phyloP scores from a whole-genome alignment of 108 stramenopile species.

The Cyclotella kingstonii region DNA sequence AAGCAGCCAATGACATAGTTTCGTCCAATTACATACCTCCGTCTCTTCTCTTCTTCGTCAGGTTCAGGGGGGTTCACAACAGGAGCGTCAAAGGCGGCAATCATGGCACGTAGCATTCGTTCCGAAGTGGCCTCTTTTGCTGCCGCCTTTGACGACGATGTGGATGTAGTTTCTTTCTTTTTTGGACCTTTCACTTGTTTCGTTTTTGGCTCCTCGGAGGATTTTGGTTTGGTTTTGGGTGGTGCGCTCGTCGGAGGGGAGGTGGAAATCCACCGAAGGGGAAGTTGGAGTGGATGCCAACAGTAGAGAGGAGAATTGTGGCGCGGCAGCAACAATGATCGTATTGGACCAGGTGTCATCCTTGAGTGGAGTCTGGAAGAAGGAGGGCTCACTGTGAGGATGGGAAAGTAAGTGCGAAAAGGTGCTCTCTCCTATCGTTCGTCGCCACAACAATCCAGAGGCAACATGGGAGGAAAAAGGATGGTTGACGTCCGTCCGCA shows the following conservation, averaged over 20 bases:
- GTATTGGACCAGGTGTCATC: too few species aligned
- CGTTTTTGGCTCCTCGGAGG: constrained; percentile 37
- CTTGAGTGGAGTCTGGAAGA: too few species aligned
- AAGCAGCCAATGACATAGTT: constrained; percentile 80
- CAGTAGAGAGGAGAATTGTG: neutral
- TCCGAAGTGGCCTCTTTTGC: constrained; percentile 5
- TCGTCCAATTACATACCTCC: constrained; percentile 58
- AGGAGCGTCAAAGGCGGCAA: constrained; percentile 37
- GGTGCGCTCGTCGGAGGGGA: constrained; percentile 13
- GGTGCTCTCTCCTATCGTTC: too few species aligned
- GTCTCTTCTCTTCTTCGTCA: constrained; percentile 61
- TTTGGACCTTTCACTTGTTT: constrained; percentile 37
- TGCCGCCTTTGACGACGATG: constrained; percentile 9
- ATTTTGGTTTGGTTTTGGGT: constrained; percentile 14
- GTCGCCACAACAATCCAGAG: too few species aligned
- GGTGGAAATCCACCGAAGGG: constrained; percentile 14
- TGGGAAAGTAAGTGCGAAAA: too few species aligned
- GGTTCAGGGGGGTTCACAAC: constrained; percentile 16
- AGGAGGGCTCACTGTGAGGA: too few species aligned
- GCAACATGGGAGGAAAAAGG: too few species aligned
- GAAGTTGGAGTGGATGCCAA: constrained; percentile 2
- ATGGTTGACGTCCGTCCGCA: too few species aligned
- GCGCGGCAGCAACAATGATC: too few species aligned
- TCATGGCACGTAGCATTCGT: constrained; percentile 16
- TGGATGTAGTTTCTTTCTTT: constrained; percentile 15